Evolutionary conservation across 176 grass and related monocot genomes (phyloP), one percentile per base, ranked within the genome.

Genomic region (Pontederia paniculata): DNA sequence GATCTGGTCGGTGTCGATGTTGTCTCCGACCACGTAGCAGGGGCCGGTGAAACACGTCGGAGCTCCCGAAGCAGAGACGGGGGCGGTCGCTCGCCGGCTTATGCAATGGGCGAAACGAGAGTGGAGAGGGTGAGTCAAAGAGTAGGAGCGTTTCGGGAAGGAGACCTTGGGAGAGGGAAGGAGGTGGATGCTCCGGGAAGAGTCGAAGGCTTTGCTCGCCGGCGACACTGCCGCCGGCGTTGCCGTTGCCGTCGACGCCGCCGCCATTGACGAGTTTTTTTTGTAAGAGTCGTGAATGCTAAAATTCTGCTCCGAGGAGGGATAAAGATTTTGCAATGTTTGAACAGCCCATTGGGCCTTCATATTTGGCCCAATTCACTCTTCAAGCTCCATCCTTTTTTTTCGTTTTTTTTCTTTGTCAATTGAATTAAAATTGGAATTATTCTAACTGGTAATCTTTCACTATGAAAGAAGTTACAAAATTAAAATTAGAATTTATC

Each of bases 1-100:
- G 56, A 97, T 97, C 80, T 97, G 91, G 73, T 97, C 91, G 16
- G 91, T 97, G 71, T 97, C 86, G 63, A 97, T 97, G 72, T 97
- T 97, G 19, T 97, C 86, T 14, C 86, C 86, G 28, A 97, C 61
- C 4, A 97, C 82, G 63, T 78, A 97, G 72, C 80, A 90, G 45
- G 78, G 68, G 12, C 93, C 93, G 0, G 79, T 21, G 9, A 83
- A 72, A 17, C 78, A 73, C 59, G 16, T 42, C 4, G 66, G 50
- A 22, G 61, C n/a, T 42, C 50, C 55, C 6, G 48, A 46, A 4
- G 73, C 42, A 0, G 49, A 2, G 1, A 61, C 76, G 0, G 65
- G 21, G 10, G 66, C 61, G 7, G 17, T 5, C 12, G 56, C 11
- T 20, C 49, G 54, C 2, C 64, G 53, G 55, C 68, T 55, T 63